phyloP scores from a whole-genome alignment of 129 eudicot genomes.

The Logfia minima region DNA sequence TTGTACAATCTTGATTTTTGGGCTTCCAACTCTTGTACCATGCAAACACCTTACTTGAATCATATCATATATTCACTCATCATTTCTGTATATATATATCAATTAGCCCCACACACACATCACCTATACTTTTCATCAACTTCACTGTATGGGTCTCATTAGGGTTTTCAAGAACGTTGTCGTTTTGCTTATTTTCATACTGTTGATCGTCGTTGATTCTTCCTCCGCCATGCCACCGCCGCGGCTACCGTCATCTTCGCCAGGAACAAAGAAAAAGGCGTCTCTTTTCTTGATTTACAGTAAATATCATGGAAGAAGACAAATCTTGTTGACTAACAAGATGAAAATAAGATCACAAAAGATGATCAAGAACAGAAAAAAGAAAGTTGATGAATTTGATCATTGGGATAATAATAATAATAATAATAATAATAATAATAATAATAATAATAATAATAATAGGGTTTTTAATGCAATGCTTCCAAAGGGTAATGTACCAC shows the following conservation, averaged over 20 bases:
- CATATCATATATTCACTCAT: background rate
- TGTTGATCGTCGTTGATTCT: background rate
- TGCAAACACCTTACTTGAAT: slow-evolving; percentile 15
- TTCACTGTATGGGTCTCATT: slow-evolving; percentile 7
- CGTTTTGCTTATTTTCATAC: slow-evolving; percentile 16
- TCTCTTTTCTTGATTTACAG: slow-evolving; percentile 26
- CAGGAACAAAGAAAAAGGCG: background rate
- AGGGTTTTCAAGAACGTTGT: slow-evolving; percentile 16
- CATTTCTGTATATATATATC: background rate
- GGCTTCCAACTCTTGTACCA: slow-evolving; percentile 34
- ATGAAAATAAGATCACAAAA: slow-evolving; percentile 17
- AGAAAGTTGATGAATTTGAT: slow-evolving; percentile 1
- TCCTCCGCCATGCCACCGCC: slow-evolving; percentile 26
- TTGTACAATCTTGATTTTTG: slow-evolving; percentile 21
- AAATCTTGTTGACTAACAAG: slow-evolving; percentile 28
- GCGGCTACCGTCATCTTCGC: slow-evolving; percentile 13
- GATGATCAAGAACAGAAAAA: slow-evolving; percentile 10
- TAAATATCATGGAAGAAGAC: slow-evolving; percentile 16
- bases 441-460: background rate
- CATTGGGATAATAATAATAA: slow-evolving; percentile 2
- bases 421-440: slow-evolving; percentile 13
- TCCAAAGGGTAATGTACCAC: slow-evolving; percentile 86
- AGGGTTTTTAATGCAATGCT: slow-evolving; percentile 64
- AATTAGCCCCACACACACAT: slow-evolving; percentile 5
- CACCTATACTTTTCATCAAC: background rate